These are phyloP conservation scores for Comarum palustre DNA, from an alignment of 306 rosid genomes.

Conservation along the genomic window DNA sequence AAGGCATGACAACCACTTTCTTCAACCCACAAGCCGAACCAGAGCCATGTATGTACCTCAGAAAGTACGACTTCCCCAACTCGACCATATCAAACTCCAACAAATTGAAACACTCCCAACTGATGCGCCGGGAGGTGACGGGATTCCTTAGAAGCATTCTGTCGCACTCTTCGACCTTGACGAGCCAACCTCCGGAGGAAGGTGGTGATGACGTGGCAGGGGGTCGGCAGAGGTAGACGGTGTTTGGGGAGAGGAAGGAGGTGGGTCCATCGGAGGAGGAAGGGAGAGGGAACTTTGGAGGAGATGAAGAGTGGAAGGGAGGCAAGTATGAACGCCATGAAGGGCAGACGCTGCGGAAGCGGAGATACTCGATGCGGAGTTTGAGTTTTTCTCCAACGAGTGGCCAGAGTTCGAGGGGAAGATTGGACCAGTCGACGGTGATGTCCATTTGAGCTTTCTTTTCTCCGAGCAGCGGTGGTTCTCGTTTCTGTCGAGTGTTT, in stretches of 20 bases:
- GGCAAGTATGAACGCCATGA: slow-evolving; percentile 41
- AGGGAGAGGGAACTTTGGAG: slow-evolving; percentile 12
- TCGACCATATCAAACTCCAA: slow-evolving; percentile 23
- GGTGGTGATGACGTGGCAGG: slow-evolving; percentile 1
- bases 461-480: too few species aligned
- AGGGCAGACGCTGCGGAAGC: slow-evolving; percentile 40
- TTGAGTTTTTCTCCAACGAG: slow-evolving; percentile 24
- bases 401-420: slow-evolving; percentile 35
- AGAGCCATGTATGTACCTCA: background rate
- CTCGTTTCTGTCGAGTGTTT: too few species aligned
- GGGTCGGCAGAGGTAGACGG: slow-evolving; percentile 12
- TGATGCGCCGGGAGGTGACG: slow-evolving; percentile 14
- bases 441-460: slow-evolving; percentile 4
- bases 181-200: slow-evolving; percentile 17
- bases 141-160: slow-evolving; percentile 30
- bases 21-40: slow-evolving; percentile 16
- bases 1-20: slow-evolving; percentile 44
- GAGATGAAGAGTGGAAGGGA: background rate
- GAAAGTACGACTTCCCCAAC: slow-evolving; percentile 19
- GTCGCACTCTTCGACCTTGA: slow-evolving; percentile 29
- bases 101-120: slow-evolving; percentile 4
- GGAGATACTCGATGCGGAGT: slow-evolving; percentile 29
- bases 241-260: slow-evolving; percentile 24
- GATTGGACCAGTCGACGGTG: slow-evolving; percentile 28
- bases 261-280: background rate